Conservation (phyloP, 73 alveolate species). For the Uronychia binucleata region DNA sequence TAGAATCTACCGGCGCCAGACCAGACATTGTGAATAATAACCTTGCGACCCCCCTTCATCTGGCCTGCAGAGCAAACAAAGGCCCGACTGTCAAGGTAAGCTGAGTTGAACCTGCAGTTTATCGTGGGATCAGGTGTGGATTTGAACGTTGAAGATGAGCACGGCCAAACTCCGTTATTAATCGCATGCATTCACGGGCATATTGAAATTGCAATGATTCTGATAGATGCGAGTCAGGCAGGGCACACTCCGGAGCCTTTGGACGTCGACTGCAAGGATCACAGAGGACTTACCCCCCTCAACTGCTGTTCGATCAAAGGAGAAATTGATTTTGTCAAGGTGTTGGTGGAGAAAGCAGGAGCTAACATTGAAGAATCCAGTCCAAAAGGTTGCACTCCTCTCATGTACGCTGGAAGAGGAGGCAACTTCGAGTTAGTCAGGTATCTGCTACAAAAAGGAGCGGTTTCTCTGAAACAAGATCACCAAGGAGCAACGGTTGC, state of each 20-base stretch:
- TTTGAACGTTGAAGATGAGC: slow-evolving; percentile 60
- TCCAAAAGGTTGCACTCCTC: slow-evolving; percentile 64
- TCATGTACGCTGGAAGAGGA: slow-evolving; percentile 58
- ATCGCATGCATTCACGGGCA: slow-evolving; percentile 61
- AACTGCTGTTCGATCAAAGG: slow-evolving; percentile 62
- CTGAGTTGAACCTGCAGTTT: neutral
- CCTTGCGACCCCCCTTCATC: slow-evolving; percentile 55
- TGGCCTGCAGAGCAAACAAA: slow-evolving; percentile 43
- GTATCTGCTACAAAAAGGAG: slow-evolving; percentile 41
- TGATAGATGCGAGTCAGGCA: slow-evolving; percentile 49
- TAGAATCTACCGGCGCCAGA: slow-evolving; percentile 52
- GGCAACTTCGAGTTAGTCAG: slow-evolving; percentile 43
- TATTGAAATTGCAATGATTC: slow-evolving; percentile 25
- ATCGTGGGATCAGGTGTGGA: slow-evolving; percentile 62
- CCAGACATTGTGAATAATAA: slow-evolving; percentile 47
- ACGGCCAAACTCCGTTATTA: slow-evolving; percentile 59
- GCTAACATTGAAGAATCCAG: slow-evolving; percentile 54
- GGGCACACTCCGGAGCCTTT: slow-evolving; percentile 63
- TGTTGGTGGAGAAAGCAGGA: slow-evolving; percentile 33
- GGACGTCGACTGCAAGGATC: slow-evolving; percentile 47
- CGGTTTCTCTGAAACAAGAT: slow-evolving; percentile 52
- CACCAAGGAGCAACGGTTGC: slow-evolving; percentile 57
- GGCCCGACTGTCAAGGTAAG: slow-evolving; percentile 37
- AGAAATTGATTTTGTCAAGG: slow-evolving; percentile 29
- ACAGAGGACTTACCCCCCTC: slow-evolving; percentile 58